These are phyloP conservation scores for Globisporangium yorkense DNA, from an alignment of 352 stramenopile genomes.

Conservation along the genomic window DNA sequence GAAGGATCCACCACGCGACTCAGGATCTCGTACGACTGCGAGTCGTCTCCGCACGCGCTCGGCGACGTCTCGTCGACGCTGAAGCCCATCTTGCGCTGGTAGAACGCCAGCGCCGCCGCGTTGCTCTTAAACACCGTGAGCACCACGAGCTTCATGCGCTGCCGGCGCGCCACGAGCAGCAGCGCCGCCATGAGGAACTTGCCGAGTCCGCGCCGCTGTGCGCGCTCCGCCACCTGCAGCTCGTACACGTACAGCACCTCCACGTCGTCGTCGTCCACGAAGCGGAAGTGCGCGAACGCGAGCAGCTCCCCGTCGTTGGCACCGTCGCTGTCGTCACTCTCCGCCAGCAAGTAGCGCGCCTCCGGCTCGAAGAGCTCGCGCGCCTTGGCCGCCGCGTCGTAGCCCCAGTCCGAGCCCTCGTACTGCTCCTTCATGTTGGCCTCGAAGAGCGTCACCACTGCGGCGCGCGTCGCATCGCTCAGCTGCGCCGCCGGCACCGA, in stretches of 20 bases:
- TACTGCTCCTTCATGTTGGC: constrained; percentile 92
- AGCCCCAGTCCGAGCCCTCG: constrained; percentile 84
- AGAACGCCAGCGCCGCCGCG: constrained; percentile 84
- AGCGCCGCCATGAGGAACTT: constrained; percentile 91
- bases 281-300: constrained; percentile 91
- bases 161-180: constrained; percentile 68
- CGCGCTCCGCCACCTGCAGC: constrained; percentile 74
- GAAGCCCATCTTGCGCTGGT: constrained; percentile 83
- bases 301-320: constrained; percentile 24
- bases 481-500: constrained; percentile 38
- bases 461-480: constrained; percentile 18
- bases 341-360: constrained; percentile 83
- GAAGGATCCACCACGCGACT: constrained; percentile 47
- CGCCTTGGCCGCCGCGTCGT: constrained; percentile 80
- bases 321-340: constrained; percentile 5
- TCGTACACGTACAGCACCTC: constrained; percentile 93
- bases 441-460: constrained; percentile 79
- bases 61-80: constrained; percentile 88
- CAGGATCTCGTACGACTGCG: constrained; percentile 82
- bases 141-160: constrained; percentile 87
- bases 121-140: constrained; percentile 94
- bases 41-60: constrained; percentile 60
- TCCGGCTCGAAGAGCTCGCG: constrained; percentile 80
- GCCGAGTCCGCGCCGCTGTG: constrained; percentile 78
- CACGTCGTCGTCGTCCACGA: constrained; percentile 89